Conservation (phyloP, 805 yeast genomes). For the Kuraishia capsulata region DNA sequence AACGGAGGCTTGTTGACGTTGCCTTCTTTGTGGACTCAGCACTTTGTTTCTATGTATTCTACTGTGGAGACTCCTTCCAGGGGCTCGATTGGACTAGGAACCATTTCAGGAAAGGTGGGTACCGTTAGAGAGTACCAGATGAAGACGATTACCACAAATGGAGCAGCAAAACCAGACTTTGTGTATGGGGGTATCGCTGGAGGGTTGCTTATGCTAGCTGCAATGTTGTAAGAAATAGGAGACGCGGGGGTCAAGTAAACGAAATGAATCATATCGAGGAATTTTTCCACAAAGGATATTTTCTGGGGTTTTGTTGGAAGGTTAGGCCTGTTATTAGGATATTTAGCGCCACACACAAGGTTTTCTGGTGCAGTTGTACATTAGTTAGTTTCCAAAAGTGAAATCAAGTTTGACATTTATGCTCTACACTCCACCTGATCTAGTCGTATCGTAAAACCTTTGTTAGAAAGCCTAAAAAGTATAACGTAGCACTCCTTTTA, state of each 20-base stretch:
- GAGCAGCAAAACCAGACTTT: neutral
- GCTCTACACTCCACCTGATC: too few species aligned
- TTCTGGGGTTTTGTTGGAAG: too few species aligned
- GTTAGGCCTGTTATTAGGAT: too few species aligned
- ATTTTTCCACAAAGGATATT: too few species aligned
- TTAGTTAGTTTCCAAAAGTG: too few species aligned
- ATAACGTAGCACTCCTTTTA: too few species aligned
- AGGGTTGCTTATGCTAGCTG: neutral
- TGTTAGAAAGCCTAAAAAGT: too few species aligned
- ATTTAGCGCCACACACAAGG: too few species aligned
- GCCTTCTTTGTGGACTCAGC: conserved; percentile 42
- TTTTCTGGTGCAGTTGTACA: too few species aligned
- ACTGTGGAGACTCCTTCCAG: conserved; percentile 35
- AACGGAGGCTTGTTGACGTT: conserved; percentile 33
- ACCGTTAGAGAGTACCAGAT: conserved; percentile 32
- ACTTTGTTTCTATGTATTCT: conserved; percentile 32
- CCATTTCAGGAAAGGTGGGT: conserved; percentile 63
- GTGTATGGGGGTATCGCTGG: conserved; percentile 1
- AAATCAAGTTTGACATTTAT: too few species aligned
- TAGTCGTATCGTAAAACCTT: too few species aligned
- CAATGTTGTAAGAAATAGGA: conserved; percentile 1
- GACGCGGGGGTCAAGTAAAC: neutral
- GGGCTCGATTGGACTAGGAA: conserved; percentile 76
- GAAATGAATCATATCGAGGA: too few species aligned
- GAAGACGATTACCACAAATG: conserved; percentile 24